phyloP scores from a whole-genome alignment of 2,329 filamentous ascomycete genomes.

The Sarocladiaceae sp. region DNA sequence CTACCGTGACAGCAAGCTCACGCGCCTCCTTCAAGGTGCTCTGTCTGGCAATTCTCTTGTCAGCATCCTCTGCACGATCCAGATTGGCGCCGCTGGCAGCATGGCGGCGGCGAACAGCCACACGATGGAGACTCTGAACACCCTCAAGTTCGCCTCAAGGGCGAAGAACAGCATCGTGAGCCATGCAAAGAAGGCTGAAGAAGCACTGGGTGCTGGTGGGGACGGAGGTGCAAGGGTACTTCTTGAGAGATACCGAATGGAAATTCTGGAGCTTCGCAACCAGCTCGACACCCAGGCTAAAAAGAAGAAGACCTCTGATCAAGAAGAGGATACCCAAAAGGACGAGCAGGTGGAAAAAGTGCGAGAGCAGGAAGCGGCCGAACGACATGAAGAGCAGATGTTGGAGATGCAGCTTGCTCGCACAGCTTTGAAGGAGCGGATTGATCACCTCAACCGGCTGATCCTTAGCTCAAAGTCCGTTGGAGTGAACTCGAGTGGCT shows the following conservation, averaged over 20 bases:
- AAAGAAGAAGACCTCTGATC: constrained; percentile 42
- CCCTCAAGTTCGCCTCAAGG: constrained; percentile 90
- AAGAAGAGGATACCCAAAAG: constrained; percentile 41
- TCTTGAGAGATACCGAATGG: constrained; percentile 86
- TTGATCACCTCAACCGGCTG: constrained; percentile 90
- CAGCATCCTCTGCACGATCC: constrained; percentile 95
- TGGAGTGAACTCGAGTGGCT: constrained; percentile 77
- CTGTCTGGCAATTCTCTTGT: constrained; percentile 90
- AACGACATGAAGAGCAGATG: constrained; percentile 93
- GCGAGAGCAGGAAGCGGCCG: constrained; percentile 71
- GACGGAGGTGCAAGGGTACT: constrained; percentile 83
- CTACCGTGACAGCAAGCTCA: constrained; percentile 96
- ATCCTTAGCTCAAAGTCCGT: constrained; percentile 95
- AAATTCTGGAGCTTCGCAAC: constrained; percentile 74
- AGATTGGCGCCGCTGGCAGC: constrained; percentile 72
- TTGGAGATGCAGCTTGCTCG: constrained; percentile 96
- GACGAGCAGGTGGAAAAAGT: constrained; percentile 67
- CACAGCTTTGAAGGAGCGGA: constrained; percentile 92
- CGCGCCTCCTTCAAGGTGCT: constrained; percentile 83
- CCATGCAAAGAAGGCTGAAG: constrained; percentile 90
- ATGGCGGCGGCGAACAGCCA: constrained; percentile 66
- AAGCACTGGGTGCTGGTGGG: constrained; percentile 72
- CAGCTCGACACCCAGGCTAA: constrained; percentile 83
- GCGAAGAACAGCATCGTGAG: constrained; percentile 98
- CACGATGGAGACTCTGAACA: constrained; percentile 86